Conservation (phyloP, 352 stramenopile species). For the Discostella stelligera region DNA sequence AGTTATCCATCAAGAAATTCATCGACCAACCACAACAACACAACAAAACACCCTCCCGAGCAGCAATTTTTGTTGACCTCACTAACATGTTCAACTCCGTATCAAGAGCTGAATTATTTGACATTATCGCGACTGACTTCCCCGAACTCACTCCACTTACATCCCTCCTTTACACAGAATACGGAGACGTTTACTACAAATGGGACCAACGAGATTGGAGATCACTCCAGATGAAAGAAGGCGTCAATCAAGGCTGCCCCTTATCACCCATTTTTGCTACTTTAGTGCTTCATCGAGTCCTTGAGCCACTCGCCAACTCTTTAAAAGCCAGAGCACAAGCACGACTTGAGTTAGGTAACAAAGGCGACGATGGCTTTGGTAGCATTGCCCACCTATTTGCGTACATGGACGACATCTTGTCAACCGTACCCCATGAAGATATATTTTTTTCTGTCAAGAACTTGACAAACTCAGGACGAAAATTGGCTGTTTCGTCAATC, state of each 20-base stretch:
- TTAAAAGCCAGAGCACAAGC: neutral
- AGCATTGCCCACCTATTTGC: slow-evolving; percentile 3
- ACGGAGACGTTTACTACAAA: neutral
- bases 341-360: neutral
- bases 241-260: slow-evolving; percentile 27
- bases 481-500: slow-evolving; percentile 7
- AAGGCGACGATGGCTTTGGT: neutral
- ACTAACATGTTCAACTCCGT: slow-evolving; percentile 21
- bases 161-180: neutral
- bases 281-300: slow-evolving; percentile 1
- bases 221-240: slow-evolving; percentile 12
- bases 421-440: neutral
- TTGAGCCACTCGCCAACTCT: neutral
- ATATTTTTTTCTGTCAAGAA: slow-evolving; percentile 6
- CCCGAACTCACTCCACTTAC: neutral
- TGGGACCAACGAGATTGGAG: slow-evolving; percentile 13
- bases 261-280: slow-evolving; percentile 21
- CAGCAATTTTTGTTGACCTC: slow-evolving; percentile 8
- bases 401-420: neutral
- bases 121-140: slow-evolving; percentile 12
- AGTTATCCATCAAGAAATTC: slow-evolving; percentile 1
- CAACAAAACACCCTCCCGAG: neutral
- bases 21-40: neutral
- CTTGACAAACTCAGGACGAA: neutral
- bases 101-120: neutral